A percentile compares a stretch with the other conserved stretches of the same genome.
Conservation (phyloP, 1,284 basidiomycete genomes). For the Ustilago esculenta region DNA sequence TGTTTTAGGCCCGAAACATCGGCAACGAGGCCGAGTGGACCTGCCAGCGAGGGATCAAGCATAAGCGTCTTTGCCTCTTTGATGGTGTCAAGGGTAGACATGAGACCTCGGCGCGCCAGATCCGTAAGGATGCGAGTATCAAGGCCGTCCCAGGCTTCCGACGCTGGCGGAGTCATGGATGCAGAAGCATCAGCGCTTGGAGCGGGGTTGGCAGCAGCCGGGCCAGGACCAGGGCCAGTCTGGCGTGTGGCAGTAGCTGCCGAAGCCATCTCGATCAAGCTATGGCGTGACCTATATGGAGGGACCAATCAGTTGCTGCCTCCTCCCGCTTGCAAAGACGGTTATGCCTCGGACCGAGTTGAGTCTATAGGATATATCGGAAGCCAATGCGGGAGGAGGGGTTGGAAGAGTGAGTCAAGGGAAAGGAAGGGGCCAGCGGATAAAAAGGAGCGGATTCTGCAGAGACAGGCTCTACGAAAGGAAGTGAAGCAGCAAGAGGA, state of each 20-base stretch:
- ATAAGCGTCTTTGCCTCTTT: conserved; percentile 84
- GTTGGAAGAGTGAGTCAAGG: conserved; percentile 4
- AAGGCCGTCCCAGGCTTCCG: conserved; percentile 43
- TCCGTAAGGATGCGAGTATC: conserved; percentile 46
- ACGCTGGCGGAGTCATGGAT: conserved; percentile 10
- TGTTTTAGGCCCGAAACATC: conserved; percentile 93
- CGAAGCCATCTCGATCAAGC: conserved; percentile 20
- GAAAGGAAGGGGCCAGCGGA: background rate
- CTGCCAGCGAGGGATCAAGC: conserved; percentile 85
- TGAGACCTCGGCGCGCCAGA: conserved; percentile 47
- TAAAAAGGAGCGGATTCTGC: background rate
- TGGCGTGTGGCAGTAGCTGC: conserved; percentile 25
- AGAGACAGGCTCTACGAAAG: conserved; percentile 6
- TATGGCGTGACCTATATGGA: background rate
- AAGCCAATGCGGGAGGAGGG: conserved; percentile 6
- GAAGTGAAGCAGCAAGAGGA: background rate
- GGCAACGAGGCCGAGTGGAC: conserved; percentile 89
- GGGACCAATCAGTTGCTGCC: background rate
- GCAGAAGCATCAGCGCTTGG: conserved; percentile 15
- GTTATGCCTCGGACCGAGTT: background rate
- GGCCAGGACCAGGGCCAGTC: conserved; percentile 10
- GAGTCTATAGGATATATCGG: background rate
- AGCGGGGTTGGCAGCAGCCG: background rate
- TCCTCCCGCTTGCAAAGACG: conserved; percentile 17
- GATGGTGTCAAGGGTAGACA: conserved; percentile 51